phyloP scores from a whole-genome alignment of 495 filamentous ascomycete genomes.

The Penicillium desertorum region DNA sequence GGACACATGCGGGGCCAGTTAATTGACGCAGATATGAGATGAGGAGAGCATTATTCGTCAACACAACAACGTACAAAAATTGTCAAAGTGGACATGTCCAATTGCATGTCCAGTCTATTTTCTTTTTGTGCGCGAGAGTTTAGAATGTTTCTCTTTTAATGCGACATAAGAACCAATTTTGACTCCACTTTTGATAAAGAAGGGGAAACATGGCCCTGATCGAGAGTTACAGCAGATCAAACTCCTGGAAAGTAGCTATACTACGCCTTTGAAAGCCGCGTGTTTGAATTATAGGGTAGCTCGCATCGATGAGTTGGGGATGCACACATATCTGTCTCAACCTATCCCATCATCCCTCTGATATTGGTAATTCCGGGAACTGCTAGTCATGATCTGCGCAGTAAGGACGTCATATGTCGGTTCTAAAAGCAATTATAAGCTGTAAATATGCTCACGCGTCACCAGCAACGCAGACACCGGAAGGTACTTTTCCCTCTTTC shows the following conservation, averaged over 20 bases:
- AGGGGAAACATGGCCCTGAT: background rate
- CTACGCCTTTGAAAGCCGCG: background rate
- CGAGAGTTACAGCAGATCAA: background rate
- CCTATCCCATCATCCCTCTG: background rate
- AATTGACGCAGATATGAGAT: background rate
- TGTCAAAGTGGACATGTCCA: background rate
- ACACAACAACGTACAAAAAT: background rate
- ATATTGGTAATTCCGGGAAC: background rate
- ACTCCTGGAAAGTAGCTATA: background rate
- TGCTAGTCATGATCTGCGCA: background rate
- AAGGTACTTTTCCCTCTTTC: background rate
- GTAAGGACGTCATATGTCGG: background rate
- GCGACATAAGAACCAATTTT: slow-evolving; percentile 3
- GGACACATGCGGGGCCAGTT: slow-evolving; percentile 1
- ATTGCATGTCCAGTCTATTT: background rate
- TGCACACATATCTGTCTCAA: background rate
- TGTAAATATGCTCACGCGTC: slow-evolving; percentile 3
- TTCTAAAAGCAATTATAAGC: background rate
- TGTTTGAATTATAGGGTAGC: background rate
- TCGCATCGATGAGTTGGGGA: background rate
- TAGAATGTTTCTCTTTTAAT: slow-evolving; percentile 7
- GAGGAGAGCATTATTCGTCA: background rate
- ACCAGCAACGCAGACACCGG: background rate
- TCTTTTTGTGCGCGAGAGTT: background rate
- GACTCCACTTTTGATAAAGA: background rate